Conservation (phyloP, 495 filamentous ascomycete species). For the Cladorrhinum samala region DNA sequence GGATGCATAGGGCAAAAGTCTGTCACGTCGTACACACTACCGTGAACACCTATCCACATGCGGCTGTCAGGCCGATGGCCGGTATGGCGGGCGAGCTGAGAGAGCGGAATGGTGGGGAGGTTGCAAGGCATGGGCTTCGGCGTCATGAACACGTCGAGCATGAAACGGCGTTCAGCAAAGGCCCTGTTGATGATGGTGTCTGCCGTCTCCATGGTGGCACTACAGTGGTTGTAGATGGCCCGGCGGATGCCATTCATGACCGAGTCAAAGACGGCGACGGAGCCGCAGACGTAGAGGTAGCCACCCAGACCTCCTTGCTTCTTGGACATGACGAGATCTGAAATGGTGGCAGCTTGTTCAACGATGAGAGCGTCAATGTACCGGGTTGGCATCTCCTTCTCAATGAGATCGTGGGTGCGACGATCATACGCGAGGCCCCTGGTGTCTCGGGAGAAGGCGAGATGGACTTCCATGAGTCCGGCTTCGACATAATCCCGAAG, state of each 20-base stretch:
- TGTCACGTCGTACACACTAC: constrained; percentile 44
- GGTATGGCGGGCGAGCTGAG: constrained; percentile 43
- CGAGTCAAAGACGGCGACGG: constrained; percentile 48
- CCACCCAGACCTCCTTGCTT: constrained; percentile 46
- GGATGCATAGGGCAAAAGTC: constrained; percentile 47
- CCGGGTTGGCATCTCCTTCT: constrained; percentile 43
- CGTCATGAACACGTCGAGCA: constrained; percentile 53
- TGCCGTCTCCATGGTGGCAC: constrained; percentile 39
- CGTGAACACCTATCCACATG: constrained; percentile 49
- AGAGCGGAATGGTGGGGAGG: constrained; percentile 40
- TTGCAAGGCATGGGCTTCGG: constrained; percentile 44
- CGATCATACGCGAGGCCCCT: constrained; percentile 41
- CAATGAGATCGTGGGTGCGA: constrained; percentile 32
- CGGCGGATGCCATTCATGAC: constrained; percentile 46
- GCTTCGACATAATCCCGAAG: constrained; percentile 40
- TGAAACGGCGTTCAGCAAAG: constrained; percentile 47
- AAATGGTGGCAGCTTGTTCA: constrained; percentile 41
- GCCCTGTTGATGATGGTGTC: constrained; percentile 44
- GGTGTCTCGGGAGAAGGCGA: constrained; percentile 44
- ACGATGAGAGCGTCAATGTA: constrained; percentile 46
- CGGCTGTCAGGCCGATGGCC: constrained; percentile 41
- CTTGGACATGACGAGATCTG: constrained; percentile 48
- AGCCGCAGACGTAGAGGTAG: constrained; percentile 48
- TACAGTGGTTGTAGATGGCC: constrained; percentile 45
- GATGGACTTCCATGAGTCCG: constrained; percentile 44